Conservation (phyloP, 306 rosid species). For the Mimosa pudica region DNA sequence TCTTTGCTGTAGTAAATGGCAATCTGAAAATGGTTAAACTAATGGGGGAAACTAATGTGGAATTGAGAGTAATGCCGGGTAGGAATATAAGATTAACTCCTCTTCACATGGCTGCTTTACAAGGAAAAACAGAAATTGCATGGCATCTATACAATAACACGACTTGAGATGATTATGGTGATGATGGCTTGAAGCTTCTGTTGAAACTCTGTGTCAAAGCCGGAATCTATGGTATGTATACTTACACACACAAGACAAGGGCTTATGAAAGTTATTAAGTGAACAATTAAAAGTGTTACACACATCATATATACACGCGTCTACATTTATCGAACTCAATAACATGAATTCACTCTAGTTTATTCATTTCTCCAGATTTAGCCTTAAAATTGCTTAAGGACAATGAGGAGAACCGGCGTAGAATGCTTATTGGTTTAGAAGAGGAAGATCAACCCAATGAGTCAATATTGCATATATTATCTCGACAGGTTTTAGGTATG, state of each 20-base stretch:
- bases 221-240: not conserved
- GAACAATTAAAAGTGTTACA: not conserved
- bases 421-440: not conserved
- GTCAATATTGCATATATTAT: constrained; percentile 44
- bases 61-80: not conserved
- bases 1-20: not conserved
- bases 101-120: not conserved
- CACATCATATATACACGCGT: not conserved
- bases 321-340: not conserved
- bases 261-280: not conserved
- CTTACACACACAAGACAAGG: not conserved
- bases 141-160: not conserved
- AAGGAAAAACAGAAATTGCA: not conserved
- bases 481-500: constrained; percentile 16
- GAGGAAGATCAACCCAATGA: not conserved
- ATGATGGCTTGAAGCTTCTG: not conserved
- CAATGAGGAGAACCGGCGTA: no score
- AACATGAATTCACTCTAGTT: no score
- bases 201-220: not conserved
- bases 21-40: not conserved
- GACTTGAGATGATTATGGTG: no score
- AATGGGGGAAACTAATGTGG: not conserved
- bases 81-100: not conserved
- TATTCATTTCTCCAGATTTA: not conserved
- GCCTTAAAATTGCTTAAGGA: not conserved